Evolutionary conservation across 2,329 filamentous ascomycete species (phyloP), one percentile per base, ranked within the genome.

Genomic region (Blastomyces silverae): DNA sequence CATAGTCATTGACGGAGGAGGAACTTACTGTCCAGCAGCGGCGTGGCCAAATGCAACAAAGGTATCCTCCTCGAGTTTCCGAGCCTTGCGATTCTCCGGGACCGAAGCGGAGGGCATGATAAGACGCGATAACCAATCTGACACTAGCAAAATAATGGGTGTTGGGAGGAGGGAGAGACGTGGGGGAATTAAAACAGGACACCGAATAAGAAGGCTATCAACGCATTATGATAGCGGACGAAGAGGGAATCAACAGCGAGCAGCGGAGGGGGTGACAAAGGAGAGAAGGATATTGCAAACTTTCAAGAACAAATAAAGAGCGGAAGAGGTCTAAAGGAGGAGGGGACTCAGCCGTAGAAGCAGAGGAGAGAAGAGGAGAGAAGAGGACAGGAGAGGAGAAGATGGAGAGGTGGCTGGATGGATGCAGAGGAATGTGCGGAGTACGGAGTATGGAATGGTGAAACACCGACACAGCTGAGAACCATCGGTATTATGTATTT

Each of bases 21-120:
- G 13, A n/a, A 77, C 80, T 77, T 76, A 83, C 81, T 83, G 76
- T 78, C 81, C 75, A 73, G 79, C 74, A 66, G 79, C 77, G 68
- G 74, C 76, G 73, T 80, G 78, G 63, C 79, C 76, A 66, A 79
- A 81, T n/a, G 74, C 75, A 28, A 79, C 74, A 62, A 80, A 75
- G 66, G 74, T 76, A 64, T 77, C 73, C 63, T 71, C 73, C 64
- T 77, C 75, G 56, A 79, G 69, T 64, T 73, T 73, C 48, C 70
- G 71, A 37, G 71, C 71, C 62, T 75, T 78, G 44, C 68, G 67
- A 67, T 69, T 73, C 42, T 74, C 74, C 20, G 75, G 68, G 66
- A 66, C 73, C 34, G 74, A 72, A 2, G 73, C 70, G 20, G 75
- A 68, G 11, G 72, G 69, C 75, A 78, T 78, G 46, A 65, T 34